Base-by-base conservation (phyloP, 2,329 filamentous ascomycete genomes). In the Sporothrix variecibatus region DNA sequence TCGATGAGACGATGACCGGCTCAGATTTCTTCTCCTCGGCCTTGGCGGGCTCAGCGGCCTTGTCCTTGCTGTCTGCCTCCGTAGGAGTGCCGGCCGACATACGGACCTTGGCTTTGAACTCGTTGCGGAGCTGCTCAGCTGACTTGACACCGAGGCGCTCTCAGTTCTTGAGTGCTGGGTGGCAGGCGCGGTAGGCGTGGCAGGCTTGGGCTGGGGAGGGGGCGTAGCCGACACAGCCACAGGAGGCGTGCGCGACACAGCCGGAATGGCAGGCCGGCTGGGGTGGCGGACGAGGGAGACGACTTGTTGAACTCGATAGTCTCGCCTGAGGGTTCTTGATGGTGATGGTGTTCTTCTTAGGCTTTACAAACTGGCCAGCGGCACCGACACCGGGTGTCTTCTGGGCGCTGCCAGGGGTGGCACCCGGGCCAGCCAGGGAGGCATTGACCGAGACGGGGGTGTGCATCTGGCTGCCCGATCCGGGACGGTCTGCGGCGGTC, bases 251-350 rank as follows among this genome's bases (percentile, higher is more conserved):
- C 92, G 93, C 72, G 88, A 85, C 0, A 64, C 40, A 73, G 85
- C 83, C 71, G 87, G 86, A n/a, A 81, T 51, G 80, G 85, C 84
- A 0, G 86, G 2, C 87, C 86, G 6, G 34, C 34, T 34, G 34
- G 34, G 34, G 34, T 34, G 34, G 90, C 87, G 1, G 89, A 89
- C 1, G 86, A 83, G 3, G 89, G 88, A 0, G 88, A 82, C 81
- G 88, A 83, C 72, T 83, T 89, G 81, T 85, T 93, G 84, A 86
- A 88, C 78, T 94, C 90, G 15, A 98, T 85, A 40, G 90, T 89
- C 80, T 96, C 94, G 76, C 94, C 73, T 91, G 88, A 40, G 92
- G 88, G 79, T 94, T 93, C 86, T 94, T 97, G 86, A 98, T 97
- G 68, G 91, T 87, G 77, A 98, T 92, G 69, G 90, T 91, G 67